Evolutionary conservation across 2,329 filamentous ascomycete genomes (phyloP).

Genomic region (Scytalidium sp.): DNA sequence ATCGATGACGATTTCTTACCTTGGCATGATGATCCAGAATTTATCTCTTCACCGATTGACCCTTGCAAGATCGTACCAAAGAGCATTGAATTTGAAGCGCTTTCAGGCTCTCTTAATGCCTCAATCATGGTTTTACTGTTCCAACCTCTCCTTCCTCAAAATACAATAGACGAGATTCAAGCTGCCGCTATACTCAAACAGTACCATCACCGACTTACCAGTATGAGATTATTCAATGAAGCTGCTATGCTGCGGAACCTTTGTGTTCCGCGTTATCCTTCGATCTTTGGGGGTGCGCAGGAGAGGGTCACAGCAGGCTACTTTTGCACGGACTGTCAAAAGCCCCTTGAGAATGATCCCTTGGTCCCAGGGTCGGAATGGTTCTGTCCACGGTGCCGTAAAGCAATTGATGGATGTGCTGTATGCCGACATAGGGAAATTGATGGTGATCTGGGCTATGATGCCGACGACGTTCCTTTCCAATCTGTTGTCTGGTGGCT

Average conservation of each 20-base stretch:
- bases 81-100: slow-evolving; percentile 54
- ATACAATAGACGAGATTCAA: slow-evolving; percentile 53
- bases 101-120: slow-evolving; percentile 54
- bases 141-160: slow-evolving; percentile 51
- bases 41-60: slow-evolving; percentile 52
- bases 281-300: slow-evolving; percentile 52
- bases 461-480: slow-evolving; percentile 4
- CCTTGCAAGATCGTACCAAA: slow-evolving; percentile 52
- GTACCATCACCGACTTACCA: slow-evolving; percentile 57
- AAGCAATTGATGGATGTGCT: slow-evolving; percentile 53
- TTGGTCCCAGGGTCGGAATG: slow-evolving; percentile 39
- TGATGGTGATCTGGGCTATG: slow-evolving; percentile 4
- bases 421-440: slow-evolving; percentile 48
- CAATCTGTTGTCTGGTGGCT: slow-evolving; percentile 52
- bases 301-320: slow-evolving; percentile 52
- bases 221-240: slow-evolving; percentile 57
- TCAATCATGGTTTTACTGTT: slow-evolving; percentile 60
- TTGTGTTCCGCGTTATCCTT: slow-evolving; percentile 49
- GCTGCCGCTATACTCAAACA: slow-evolving; percentile 55
- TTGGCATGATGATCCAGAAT: slow-evolving; percentile 55
- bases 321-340: slow-evolving; percentile 53
- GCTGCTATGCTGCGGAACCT: slow-evolving; percentile 60
- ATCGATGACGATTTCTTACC: slow-evolving; percentile 58
- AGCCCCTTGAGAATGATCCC: slow-evolving; percentile 42
- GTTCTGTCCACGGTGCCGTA: slow-evolving; percentile 58